These are phyloP conservation scores for Cunninghamia lanceolata DNA, from an alignment of 75 land plant genomes.

Conservation along the genomic window DNA sequence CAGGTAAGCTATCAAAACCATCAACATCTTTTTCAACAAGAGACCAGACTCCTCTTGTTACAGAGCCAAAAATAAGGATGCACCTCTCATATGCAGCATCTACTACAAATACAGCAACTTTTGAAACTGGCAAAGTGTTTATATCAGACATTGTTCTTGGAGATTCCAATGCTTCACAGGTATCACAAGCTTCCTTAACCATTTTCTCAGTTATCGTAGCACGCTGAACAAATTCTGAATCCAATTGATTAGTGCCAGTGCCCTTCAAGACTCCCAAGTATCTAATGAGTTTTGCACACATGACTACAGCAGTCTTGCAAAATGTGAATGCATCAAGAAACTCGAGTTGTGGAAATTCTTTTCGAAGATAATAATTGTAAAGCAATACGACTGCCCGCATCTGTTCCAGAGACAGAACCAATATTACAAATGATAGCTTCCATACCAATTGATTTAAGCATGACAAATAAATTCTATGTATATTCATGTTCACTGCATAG, in stretches of 20 bases:
- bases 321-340: constrained; percentile 30
- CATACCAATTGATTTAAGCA: not conserved
- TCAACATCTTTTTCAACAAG: constrained; percentile 43
- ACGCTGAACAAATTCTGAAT: constrained; percentile 12
- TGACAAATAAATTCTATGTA: not conserved
- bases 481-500: not conserved
- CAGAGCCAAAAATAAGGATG: constrained; percentile 21
- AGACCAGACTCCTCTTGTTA: constrained; percentile 52
- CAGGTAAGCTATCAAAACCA: not conserved
- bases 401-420: constrained; percentile 17
- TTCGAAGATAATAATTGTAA: constrained; percentile 58
- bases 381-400: constrained; percentile 59
- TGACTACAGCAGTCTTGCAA: constrained; percentile 37
- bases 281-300: constrained; percentile 28
- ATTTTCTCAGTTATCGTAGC: constrained; percentile 34
- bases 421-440: not conserved
- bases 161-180: constrained; percentile 20
- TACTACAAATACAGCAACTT: constrained; percentile 43
- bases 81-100: constrained; percentile 38
- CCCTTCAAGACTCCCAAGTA: constrained; percentile 35
- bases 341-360: constrained; percentile 29
- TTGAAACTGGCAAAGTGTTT: constrained; percentile 34
- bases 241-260: not conserved
- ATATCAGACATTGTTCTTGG: constrained; percentile 22
- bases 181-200: constrained; percentile 50